A percentile compares a stretch with the other conserved stretches of the same genome.
Conservation (phyloP, 176 grass and related monocot species). For the Lolium multiflorum region DNA sequence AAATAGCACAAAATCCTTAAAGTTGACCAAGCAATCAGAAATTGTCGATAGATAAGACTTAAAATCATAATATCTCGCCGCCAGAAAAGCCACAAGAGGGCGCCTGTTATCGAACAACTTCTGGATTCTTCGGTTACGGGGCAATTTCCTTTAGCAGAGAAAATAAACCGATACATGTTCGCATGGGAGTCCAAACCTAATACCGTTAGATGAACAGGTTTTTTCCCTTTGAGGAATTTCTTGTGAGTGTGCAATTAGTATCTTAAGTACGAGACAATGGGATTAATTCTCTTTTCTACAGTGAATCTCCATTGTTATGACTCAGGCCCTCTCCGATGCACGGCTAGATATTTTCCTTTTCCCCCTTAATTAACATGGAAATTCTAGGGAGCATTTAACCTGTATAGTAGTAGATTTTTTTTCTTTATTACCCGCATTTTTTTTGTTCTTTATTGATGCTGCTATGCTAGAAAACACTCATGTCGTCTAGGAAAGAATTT, state of each 20-base stretch:
- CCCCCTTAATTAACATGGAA: neutral
- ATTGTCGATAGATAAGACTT: neutral
- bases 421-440: neutral
- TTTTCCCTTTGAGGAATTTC: neutral
- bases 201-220: neutral
- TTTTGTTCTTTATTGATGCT: neutral
- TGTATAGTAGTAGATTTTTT: neutral
- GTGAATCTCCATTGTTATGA: neutral
- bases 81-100: neutral
- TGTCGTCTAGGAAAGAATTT: neutral
- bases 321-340: neutral
- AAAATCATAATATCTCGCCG: neutral
- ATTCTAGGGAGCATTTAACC: neutral
- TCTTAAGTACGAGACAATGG: neutral
- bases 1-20: neutral
- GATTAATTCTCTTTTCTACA: neutral
- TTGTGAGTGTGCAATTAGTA: too few relatives aligned
- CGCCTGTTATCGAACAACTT: neutral
- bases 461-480: neutral
- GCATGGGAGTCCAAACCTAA: neutral
- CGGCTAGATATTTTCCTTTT: neutral
- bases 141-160: neutral
- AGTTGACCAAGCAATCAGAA: neutral
- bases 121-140: neutral
- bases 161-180: neutral